These are phyloP conservation scores for Ustilago xerochloae DNA, from an alignment of 1,284 basidiomycete genomes.

Conservation along the genomic window DNA sequence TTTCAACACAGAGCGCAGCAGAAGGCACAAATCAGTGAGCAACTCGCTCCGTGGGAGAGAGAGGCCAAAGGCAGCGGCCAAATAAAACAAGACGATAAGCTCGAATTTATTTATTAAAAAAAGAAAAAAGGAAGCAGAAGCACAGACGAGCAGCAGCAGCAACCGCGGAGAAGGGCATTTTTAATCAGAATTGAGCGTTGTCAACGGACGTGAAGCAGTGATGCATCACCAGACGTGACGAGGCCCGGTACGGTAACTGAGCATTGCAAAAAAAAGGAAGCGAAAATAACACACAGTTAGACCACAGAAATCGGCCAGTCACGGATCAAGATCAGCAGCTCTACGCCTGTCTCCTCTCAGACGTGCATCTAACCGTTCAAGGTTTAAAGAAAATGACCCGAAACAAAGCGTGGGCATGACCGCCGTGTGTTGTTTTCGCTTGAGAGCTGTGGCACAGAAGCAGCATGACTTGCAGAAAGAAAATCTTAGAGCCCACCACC, in stretches of 20 bases:
- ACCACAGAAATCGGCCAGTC: slow-evolving; percentile 6
- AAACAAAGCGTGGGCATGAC: no score
- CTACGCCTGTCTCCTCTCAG: not conserved
- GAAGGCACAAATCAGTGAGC: not conserved
- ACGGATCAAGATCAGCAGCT: slow-evolving; percentile 12
- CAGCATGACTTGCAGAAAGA: no score
- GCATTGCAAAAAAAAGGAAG: not conserved
- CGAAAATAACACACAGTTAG: slow-evolving; percentile 1
- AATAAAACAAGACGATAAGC: not conserved
- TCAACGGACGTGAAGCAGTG: no score
- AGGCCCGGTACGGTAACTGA: not conserved
- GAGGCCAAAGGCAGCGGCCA: not conserved
- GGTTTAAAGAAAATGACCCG: no score
- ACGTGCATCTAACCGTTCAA: no score
- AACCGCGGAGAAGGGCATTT: no score
- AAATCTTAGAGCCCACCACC: no score
- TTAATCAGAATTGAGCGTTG: no score
- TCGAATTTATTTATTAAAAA: not conserved
- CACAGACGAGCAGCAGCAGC: no score
- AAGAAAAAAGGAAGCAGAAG: not conserved
- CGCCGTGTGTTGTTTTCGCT: no score
- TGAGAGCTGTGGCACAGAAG: no score
- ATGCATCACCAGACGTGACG: no score
- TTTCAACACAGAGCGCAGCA: slow-evolving; percentile 4
- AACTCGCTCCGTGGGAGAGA: not conserved